Evolutionary conservation across 2,329 filamentous ascomycete genomes (phyloP), one percentile per base, ranked within the genome.

Genomic region (Neoascochyta sp.): DNA sequence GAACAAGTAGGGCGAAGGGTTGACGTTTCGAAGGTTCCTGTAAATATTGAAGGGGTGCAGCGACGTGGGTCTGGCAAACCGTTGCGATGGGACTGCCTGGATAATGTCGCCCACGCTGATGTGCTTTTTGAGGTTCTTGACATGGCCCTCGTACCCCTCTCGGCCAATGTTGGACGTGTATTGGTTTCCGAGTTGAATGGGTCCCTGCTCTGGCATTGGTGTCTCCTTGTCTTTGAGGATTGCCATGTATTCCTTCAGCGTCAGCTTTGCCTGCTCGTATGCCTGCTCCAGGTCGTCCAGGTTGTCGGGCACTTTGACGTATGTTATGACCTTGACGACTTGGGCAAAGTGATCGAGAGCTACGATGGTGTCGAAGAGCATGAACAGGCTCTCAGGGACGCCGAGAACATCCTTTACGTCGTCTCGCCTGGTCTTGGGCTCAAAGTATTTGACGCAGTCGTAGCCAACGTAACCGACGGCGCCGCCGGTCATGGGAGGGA

Each of bases 11-110:
- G 92, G 92, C 7, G 88, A 95, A 0, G 92, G 92, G 61, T 98
- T 98, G 55, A 96, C 86, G n/a, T 87, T 95, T 41, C 92, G 86
- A 20, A 98, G 75, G 61, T 95, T 87, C 32, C 90, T 81, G 73
- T 96, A 98, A 53, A 98, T 86, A 70, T 96, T 98, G 74, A 96
- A 98, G 0, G 92, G 90, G 63, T 98, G 92, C 23, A 98, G 72
- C 33, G 78, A 80, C 3, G 92, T 98, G 9, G 89, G 89, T 16
- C 90, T 78, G 6, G 89, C 82, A 57, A 96, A 86, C 29, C 92
- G 80, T 67, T 98, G 92, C 22, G 88, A 95, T 2, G 92, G 92
- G 10, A 98, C 92, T 1, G 88, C 87, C 64, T 98, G 92, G 66
- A 98, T 96, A 59, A 98, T 96, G 69, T 96, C 88, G 48, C 92